phyloP scores from a whole-genome alignment of 805 yeast species.

The Schwanniomyces vanrijiae region DNA sequence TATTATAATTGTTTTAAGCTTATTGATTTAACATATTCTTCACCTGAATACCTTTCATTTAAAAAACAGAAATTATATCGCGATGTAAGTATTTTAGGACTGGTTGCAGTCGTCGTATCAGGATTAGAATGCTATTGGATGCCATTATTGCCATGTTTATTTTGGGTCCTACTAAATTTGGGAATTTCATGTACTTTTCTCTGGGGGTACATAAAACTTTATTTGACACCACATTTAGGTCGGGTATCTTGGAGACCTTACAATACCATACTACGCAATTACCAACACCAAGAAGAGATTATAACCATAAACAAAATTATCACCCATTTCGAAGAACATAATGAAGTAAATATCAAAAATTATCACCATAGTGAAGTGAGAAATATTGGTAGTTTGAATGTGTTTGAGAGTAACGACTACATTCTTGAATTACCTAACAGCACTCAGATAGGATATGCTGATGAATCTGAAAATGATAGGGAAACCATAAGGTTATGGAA shows the following conservation, averaged over 20 bases:
- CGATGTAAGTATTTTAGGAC: background rate
- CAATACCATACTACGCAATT: slow-evolving; percentile 23
- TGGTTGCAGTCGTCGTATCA: slow-evolving; percentile 12
- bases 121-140: slow-evolving; percentile 17
- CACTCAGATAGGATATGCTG: background rate
- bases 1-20: slow-evolving; percentile 26
- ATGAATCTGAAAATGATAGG: slow-evolving; percentile 3
- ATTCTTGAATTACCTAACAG: slow-evolving; percentile 21
- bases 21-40: slow-evolving; percentile 23
- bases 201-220: slow-evolving; percentile 7
- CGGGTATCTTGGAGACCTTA: slow-evolving; percentile 41
- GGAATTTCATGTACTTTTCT: slow-evolving; percentile 4
- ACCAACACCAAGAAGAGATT: slow-evolving; percentile 31
- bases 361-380: slow-evolving; percentile 35
- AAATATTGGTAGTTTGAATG: slow-evolving; percentile 13
- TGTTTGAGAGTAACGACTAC: slow-evolving; percentile 19
- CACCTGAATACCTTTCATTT: slow-evolving; percentile 8
- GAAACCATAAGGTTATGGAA: slow-evolving; percentile 11
- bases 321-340: slow-evolving; percentile 42
- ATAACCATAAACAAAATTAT: slow-evolving; percentile 31
- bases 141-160: slow-evolving; percentile 12
- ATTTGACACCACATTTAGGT: slow-evolving; percentile 14
- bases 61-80: slow-evolving; percentile 11
- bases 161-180: slow-evolving; percentile 10
- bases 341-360: slow-evolving; percentile 40